Evolutionary conservation across 2,329 filamentous ascomycete species (phyloP), one percentile per base, ranked within the genome.

Genomic region (Aspergillus calidoustus): DNA sequence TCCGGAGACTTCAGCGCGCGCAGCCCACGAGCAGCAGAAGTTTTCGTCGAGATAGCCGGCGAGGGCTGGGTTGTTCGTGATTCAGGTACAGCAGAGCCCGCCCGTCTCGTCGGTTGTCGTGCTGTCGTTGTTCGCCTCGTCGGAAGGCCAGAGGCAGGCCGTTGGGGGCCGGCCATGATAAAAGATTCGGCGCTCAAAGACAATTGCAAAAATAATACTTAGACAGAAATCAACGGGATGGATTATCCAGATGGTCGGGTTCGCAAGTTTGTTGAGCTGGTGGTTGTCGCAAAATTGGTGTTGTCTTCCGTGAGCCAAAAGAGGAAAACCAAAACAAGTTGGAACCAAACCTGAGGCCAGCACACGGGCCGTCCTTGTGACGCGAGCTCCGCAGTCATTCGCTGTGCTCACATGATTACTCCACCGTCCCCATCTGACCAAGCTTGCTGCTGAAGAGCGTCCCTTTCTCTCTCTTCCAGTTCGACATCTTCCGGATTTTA

Each of bases 11-110:
- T 78, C 43, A 73, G 70, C 4, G 54, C 58, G 57, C 82, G 78
- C 54, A 77, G 74, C 19, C 66, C 59, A 34, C 66, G 75, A 7
- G 74, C 75, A 11, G 76, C 77, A 43, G 83, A 78, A 4, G 90
- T 90, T 56, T 85, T 83, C 23, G 91, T 74, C 7, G 91, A 91
- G 50, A 87, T 87, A 62, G 90, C 86, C 5, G 92, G 91, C 5
- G 93, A 94, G 13, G 90, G 86, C 5, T 92, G 91, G 6, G 93
- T 94, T 13, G 84, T 79, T 30, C 89, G 78, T 64, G 85, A 81
- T 43, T 86, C 81, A 67, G 83, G 81, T 19, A 78, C 75, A 43
- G 80, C 72, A 25, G 86, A 83, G 41, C 83, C 84, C 65, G 84
- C 81, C 74, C 86, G 85, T 57, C 70, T 76, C 25, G 79, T 76